Conservation (phyloP, 108 stramenopile species). For the Aurantiochytrium sp. region DNA sequence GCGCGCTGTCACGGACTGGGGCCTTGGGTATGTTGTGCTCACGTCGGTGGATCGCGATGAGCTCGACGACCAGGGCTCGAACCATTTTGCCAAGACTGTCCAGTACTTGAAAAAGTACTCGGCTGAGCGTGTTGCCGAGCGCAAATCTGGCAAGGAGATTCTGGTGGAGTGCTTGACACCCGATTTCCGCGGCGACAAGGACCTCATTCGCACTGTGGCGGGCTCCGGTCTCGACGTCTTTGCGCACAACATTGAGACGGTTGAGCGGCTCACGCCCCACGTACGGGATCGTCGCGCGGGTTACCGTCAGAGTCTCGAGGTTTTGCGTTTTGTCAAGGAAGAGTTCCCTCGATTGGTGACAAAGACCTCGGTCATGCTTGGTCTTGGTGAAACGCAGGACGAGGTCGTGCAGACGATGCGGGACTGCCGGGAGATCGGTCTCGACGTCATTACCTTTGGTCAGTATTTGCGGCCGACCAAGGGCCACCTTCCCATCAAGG, state of each 20-base stretch:
- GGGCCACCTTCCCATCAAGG: conserved; percentile 82
- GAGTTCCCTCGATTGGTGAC: conserved; percentile 68
- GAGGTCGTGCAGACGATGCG: conserved; percentile 87
- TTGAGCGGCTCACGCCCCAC: conserved; percentile 74
- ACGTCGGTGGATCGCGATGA: conserved; percentile 94
- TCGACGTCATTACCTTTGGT: conserved; percentile 95
- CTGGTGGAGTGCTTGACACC: conserved; percentile 93
- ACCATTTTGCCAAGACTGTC: conserved; percentile 87
- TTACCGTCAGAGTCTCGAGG: conserved; percentile 78
- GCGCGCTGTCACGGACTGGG: conserved; percentile 84
- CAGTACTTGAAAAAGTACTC: conserved; percentile 75
- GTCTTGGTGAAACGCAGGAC: conserved; percentile 93
- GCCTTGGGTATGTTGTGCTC: conserved; percentile 93
- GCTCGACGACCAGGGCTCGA: conserved; percentile 81
- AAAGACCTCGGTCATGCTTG: conserved; percentile 94
- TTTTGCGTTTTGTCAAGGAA: conserved; percentile 77
- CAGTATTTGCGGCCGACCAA: conserved; percentile 95
- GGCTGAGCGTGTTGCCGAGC: conserved; percentile 37
- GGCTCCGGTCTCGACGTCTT: conserved; percentile 92
- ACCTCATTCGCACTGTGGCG: conserved; percentile 68
- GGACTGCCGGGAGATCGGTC: conserved; percentile 76
- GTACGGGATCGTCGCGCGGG: conserved; percentile 84
- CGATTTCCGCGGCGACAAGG: conserved; percentile 80
- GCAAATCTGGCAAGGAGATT: conserved; percentile 22
- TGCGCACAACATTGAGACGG: conserved; percentile 98